phyloP scores from a whole-genome alignment of 768 basidiomycete species.

The Dacryopinax primogenitus region DNA sequence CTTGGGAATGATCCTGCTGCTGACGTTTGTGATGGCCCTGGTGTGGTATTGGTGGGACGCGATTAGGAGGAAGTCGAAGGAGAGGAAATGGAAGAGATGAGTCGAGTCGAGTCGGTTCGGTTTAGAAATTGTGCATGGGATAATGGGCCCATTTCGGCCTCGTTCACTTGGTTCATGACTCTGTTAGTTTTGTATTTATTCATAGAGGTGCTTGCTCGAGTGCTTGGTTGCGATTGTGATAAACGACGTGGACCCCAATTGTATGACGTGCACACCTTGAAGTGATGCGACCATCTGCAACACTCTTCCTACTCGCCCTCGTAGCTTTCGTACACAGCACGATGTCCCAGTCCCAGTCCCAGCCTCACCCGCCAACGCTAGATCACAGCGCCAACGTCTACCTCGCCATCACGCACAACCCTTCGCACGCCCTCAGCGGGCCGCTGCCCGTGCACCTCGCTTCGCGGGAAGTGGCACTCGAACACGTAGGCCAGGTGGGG shows the following conservation, averaged over 20 bases:
- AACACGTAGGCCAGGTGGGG: conserved; percentile 34
- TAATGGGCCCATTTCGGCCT: no score
- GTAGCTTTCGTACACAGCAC: not conserved
- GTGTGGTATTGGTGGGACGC: not conserved
- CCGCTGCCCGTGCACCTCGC: conserved; percentile 26
- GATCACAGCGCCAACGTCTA: conserved; percentile 34
- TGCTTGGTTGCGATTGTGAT: not conserved
- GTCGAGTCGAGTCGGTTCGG: not conserved
- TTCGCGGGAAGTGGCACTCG: conserved; percentile 25
- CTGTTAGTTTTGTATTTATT: not conserved
- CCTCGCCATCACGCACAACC: conserved; percentile 33
- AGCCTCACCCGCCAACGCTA: conserved; percentile 17
- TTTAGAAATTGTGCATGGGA: no score
- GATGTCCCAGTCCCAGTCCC: conserved; percentile 7
- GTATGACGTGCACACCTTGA: not conserved
- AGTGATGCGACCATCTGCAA: not conserved
- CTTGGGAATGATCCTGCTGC: not conserved
- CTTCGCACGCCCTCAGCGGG: conserved; percentile 26
- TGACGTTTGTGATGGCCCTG: not conserved
- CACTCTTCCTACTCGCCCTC: conserved; percentile 12
- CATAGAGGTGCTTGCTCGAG: not conserved
- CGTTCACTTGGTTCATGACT: no score
- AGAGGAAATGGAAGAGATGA: not conserved
- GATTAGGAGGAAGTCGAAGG: not conserved
- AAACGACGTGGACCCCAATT: conserved; percentile 2